Conservation (phyloP, 495 filamentous ascomycete species). For the Neurospora africana region DNA sequence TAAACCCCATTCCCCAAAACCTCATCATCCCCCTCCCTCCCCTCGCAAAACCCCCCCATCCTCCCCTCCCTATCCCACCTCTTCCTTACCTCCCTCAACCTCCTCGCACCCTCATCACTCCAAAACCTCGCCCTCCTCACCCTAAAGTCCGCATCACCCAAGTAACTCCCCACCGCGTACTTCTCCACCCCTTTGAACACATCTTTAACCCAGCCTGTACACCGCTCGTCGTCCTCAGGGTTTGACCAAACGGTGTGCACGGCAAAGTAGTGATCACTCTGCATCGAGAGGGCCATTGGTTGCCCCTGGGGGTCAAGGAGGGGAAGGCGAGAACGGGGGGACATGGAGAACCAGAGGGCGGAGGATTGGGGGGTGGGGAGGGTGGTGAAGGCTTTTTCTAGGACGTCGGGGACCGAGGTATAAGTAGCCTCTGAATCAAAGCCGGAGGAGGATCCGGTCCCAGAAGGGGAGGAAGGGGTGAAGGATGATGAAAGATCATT, state of each 20-base stretch:
- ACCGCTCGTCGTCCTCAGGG: constrained; percentile 29
- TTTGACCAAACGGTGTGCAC: constrained; percentile 42
- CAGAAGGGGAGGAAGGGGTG: constrained; percentile 11
- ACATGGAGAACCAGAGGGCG: constrained; percentile 40
- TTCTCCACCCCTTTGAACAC: constrained; percentile 29
- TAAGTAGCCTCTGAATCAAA: too few relatives aligned
- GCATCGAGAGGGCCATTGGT: constrained; percentile 43
- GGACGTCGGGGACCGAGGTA: constrained; percentile 27
- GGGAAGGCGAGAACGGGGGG: constrained; percentile 28
- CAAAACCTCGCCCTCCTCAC: constrained; percentile 34
- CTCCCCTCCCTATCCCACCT: constrained; percentile 36
- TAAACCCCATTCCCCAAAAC: background rate
- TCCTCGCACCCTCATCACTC: constrained; percentile 24
- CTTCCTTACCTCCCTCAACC: constrained; percentile 27
- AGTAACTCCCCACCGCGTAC: constrained; percentile 35
- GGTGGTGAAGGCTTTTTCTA: constrained; percentile 35
- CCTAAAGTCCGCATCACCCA: constrained; percentile 44
- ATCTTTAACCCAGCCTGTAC: constrained; percentile 29
- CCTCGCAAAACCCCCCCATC: constrained; percentile 34
- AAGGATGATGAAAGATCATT: constrained; percentile 17
- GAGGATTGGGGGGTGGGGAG: constrained; percentile 31
- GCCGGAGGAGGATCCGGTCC: background rate
- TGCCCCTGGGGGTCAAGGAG: constrained; percentile 10
- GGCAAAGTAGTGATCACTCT: constrained; percentile 45
- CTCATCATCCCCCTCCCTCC: background rate